Base-by-base conservation (phyloP, 257 asterid genomes). In the Solanum bulbocastanum region DNA sequence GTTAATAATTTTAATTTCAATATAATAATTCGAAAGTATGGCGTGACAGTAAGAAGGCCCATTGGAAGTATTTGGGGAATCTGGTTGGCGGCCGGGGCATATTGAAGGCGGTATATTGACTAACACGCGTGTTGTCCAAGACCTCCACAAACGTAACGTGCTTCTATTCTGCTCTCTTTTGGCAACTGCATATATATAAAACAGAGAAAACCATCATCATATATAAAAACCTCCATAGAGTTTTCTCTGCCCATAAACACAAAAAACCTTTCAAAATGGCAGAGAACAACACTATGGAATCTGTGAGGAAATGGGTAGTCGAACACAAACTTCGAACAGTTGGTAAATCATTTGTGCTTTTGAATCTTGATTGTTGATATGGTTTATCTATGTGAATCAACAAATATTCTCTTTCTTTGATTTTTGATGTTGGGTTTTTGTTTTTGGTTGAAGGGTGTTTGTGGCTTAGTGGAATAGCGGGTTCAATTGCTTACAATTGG, bases 401-500 rank as follows among this genome's bases (percentile, higher is more conserved):
- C 2, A 7, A 1, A 37, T 23, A 52, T 14, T 69, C 13, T 52
- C 12, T 52, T 32, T n/a, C 18, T 69, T 18, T 27, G 5, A 7
- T 18, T 10, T 75, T 65, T 27, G 49, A 36, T 56, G 18, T 22
- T 40, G 16, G 42, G 7, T 65, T 25, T 36, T 35, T 42, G 27
- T 36, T 10, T n/a, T 30, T 88, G 87, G 82, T 88, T 84, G 90
- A 86, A 90, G 93, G 92, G 62, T 89, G 90, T 39, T 88, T 89
- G 84, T 83, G 85, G 87, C 90, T 89, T 56, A 95, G 96, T 89
- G 99, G 98, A 86, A 91, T 95, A 13, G 91, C 94, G 88, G 97
- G 98, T 42, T 96, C 99, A 52, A 66, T 95, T 94, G 98, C 99
- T 25, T 96, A 94, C 89, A 96, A 96, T 89, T 96, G 98, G 98